A percentile compares a stretch with the other conserved stretches of the same genome.
Conservation (phyloP, 805 yeast species). For the Dipodascopsis uninucleata region DNA sequence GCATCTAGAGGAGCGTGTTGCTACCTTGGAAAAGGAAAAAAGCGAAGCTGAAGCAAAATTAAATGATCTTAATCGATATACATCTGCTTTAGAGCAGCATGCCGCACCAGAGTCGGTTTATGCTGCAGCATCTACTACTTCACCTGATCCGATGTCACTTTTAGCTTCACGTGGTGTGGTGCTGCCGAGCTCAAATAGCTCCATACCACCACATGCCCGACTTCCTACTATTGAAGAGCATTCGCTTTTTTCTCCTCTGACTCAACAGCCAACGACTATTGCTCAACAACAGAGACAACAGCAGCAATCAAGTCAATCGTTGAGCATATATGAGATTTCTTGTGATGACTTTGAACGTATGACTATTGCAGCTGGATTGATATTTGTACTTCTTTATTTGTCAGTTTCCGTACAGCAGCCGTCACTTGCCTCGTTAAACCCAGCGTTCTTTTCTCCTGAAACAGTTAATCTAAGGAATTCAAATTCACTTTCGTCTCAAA, state of each 20-base stretch:
- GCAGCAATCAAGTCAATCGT: too few relatives aligned
- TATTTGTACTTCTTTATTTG: conserved; percentile 9
- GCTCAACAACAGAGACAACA: too few relatives aligned
- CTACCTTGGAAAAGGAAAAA: conserved; percentile 10
- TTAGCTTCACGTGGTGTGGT: too few relatives aligned
- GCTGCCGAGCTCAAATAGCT: too few relatives aligned
- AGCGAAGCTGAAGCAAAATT: not conserved
- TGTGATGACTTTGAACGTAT: conserved; percentile 11
- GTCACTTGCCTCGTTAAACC: conserved; percentile 9
- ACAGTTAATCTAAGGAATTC: conserved; percentile 6
- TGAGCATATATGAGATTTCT: conserved; percentile 1
- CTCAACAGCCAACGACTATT: too few relatives aligned
- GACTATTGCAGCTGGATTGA: conserved; percentile 9
- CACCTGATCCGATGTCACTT: too few relatives aligned
- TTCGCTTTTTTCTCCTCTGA: too few relatives aligned
- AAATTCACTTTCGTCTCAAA: conserved; percentile 11
- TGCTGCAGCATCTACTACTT: too few relatives aligned
- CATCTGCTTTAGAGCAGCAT: conserved; percentile 8
- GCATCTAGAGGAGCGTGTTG: conserved; percentile 16
- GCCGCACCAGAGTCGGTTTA: conserved; percentile 6
- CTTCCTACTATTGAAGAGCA: too few relatives aligned
- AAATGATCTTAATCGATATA: not conserved
- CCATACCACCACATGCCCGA: too few relatives aligned
- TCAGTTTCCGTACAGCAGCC: conserved; percentile 8
- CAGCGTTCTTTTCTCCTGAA: conserved; percentile 9